Base-by-base conservation (phyloP, 257 asterid species). In the Anisodus tanguticus region DNA sequence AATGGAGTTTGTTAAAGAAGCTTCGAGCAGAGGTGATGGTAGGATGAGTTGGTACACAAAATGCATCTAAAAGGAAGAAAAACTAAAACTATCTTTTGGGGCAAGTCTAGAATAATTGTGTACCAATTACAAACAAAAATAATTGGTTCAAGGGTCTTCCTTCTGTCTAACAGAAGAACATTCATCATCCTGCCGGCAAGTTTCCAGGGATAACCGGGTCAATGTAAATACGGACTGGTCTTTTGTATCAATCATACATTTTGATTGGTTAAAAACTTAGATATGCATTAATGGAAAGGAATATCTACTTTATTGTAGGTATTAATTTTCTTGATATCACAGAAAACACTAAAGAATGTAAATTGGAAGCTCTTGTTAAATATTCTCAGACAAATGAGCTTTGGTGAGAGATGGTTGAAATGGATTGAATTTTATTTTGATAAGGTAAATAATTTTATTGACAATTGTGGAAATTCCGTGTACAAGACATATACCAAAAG, bases 101-200 rank as follows among this genome's bases (percentile, higher is more conserved):
- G 31, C 8, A 41, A 43, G 55, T 70, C 55, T 70, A 70, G 55
- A 68, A 37, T 68, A 68, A 43, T 70, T 70, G 79, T 41, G 31
- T 70, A 70, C 41, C 54, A 41, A 69, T 39, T 70, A 8, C 51
- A 43, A 39, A 70, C 35, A 41, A 54, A 70, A 2, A 70, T 26
- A n/a, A 41, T 41, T 70, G 76, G 51, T 68, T 49, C 76, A 68
- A 68, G 51, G 51, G 76, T 35, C 76, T 68, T 22, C 51, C 51
- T 35, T 37, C 72, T 68, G 51, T 68, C 76, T 37, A 68, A 68
- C 76, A 68, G 12, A 68, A 37, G 51, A 68, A 68, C 26, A 68
- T 68, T 37, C 76, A 31, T 68, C 76, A 68, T 68, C 51, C 22
- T 68, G 51, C 51, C 43, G 12, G 76, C 12, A 1, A 68, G 12